A percentile compares a stretch with the other conserved stretches of the same genome.
Conservation (phyloP, 257 asterid species). For the Misopates orontium region DNA sequence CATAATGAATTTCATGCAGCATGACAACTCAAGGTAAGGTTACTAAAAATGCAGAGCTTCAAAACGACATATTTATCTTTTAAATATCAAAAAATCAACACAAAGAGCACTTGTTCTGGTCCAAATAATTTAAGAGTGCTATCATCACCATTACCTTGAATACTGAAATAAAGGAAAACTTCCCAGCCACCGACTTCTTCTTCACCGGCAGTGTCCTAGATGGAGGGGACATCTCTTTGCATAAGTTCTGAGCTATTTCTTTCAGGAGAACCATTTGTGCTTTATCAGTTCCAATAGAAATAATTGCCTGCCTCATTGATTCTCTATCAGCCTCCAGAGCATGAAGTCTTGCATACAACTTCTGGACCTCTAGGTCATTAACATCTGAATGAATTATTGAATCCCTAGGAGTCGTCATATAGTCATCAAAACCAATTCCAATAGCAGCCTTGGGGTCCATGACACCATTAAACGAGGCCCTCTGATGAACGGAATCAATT, state of each 20-base stretch:
- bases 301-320: constrained; percentile 91
- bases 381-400: constrained; percentile 38
- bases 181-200: constrained; percentile 49
- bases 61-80: constrained; percentile 13
- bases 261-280: constrained; percentile 81
- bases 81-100: constrained; percentile 4
- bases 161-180: constrained; percentile 54
- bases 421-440: constrained; percentile 48
- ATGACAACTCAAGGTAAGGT: neutral
- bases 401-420: constrained; percentile 52
- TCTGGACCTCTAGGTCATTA: constrained; percentile 71
- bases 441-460: constrained; percentile 51
- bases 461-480: constrained; percentile 42
- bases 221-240: constrained; percentile 73
- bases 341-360: constrained; percentile 84
- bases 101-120: constrained; percentile 6
- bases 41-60: constrained; percentile 14
- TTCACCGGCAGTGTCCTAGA: constrained; percentile 47
- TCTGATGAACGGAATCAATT: constrained; percentile 74
- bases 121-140: constrained; percentile 15
- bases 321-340: constrained; percentile 98
- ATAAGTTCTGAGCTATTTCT: constrained; percentile 92
- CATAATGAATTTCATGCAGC: constrained; percentile 15
- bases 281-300: constrained; percentile 83
- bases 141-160: constrained; percentile 63